Percentiles rank a stretch among this genome's conserved stretches.
Evolutionary conservation across 2,329 filamentous ascomycete species (phyloP).

Genomic region (Aspergillus oerlinghausenensis): DNA sequence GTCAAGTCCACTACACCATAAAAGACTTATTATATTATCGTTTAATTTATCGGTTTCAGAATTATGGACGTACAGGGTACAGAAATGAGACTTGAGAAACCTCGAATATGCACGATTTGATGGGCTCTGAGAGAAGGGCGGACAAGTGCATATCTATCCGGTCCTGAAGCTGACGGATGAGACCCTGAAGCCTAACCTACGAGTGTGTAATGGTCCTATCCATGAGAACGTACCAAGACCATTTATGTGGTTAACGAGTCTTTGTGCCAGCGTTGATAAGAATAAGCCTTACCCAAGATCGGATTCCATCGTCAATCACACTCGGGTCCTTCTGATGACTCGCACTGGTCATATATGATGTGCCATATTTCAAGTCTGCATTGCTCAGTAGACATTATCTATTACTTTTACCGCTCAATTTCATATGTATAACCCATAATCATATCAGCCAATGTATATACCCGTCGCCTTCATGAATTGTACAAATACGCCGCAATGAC

Average conservation of each 20-base stretch:
- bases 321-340: too few species aligned
- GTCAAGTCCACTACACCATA: not conserved
- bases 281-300: too few species aligned
- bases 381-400: not conserved
- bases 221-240: not conserved
- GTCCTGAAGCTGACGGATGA: not conserved
- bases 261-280: too few species aligned
- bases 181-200: not conserved
- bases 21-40: not conserved
- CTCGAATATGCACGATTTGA: not conserved
- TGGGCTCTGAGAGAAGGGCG: not conserved
- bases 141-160: not conserved
- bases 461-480: constrained; percentile 8
- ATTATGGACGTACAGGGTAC: not conserved
- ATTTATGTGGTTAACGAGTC: not conserved
- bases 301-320: too few species aligned
- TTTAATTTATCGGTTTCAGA: not conserved
- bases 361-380: not conserved
- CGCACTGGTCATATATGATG: not conserved
- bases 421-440: not conserved
- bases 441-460: not conserved
- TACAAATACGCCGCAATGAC: constrained; percentile 30
- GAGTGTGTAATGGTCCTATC: not conserved
- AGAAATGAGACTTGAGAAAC: not conserved
- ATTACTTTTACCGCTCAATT: not conserved